These are phyloP conservation scores for Nemania serpens DNA, from an alignment of 2,329 filamentous ascomycete species.

Conservation along the genomic window DNA sequence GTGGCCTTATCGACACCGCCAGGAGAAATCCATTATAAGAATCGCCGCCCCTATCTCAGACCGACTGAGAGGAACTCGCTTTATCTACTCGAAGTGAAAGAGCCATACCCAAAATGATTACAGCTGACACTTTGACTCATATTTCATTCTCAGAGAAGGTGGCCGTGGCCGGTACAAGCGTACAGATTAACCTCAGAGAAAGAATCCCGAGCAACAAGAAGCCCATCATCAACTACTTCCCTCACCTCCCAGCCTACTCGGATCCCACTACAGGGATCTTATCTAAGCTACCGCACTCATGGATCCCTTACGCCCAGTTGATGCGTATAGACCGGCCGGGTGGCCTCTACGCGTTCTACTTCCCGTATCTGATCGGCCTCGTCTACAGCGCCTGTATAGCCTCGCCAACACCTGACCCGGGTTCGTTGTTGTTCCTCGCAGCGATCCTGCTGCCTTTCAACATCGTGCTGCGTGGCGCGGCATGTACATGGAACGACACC, in stretches of 20 bases:
- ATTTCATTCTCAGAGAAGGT: not conserved
- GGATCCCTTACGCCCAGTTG: conserved; percentile 60
- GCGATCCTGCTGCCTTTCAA: conserved; percentile 37
- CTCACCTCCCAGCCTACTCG: conserved; percentile 42
- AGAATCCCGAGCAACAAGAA: not conserved
- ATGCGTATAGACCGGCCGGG: conserved; percentile 56
- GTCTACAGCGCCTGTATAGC: conserved; percentile 50
- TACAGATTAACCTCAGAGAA: not conserved
- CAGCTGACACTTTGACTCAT: not conserved
- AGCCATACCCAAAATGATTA: too few relatives aligned
- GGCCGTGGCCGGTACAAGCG: not conserved
- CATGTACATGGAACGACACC: conserved; percentile 61
- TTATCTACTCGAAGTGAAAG: too few relatives aligned
- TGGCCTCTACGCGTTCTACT: conserved; percentile 58
- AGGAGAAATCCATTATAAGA: too few relatives aligned
- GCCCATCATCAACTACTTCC: not conserved
- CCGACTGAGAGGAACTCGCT: not conserved
- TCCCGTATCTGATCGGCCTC: conserved; percentile 51
- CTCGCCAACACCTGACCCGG: conserved; percentile 6
- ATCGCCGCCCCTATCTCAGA: too few relatives aligned
- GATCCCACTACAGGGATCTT: conserved; percentile 52
- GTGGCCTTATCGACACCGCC: too few relatives aligned
- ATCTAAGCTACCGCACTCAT: conserved; percentile 48
- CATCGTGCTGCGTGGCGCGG: conserved; percentile 54
- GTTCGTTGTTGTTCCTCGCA: conserved; percentile 8